Evolutionary conservation across 2,329 filamentous ascomycete species (phyloP).

Genomic region (Penicillium sp.): DNA sequence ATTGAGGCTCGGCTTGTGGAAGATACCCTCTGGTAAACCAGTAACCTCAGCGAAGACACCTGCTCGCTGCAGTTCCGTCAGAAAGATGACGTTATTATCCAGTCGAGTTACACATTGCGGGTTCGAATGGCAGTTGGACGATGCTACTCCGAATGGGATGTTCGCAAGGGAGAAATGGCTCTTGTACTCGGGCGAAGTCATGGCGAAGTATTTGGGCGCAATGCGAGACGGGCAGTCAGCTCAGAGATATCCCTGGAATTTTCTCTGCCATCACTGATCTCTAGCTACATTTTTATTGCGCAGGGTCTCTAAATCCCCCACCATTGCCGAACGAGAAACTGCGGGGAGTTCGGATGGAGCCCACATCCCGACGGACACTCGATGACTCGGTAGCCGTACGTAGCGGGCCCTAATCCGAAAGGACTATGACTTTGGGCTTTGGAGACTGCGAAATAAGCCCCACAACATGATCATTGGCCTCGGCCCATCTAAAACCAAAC

Average conservation of each 20-base stretch:
- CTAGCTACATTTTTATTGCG: background rate
- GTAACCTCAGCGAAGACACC: slow-evolving; percentile 30
- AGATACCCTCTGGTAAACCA: slow-evolving; percentile 26
- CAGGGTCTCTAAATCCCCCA: slow-evolving; percentile 7
- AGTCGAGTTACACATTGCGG: slow-evolving; percentile 55
- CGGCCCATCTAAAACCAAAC: background rate
- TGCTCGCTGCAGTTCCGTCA: slow-evolving; percentile 45
- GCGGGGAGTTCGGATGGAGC: slow-evolving; percentile 1
- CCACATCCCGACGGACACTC: slow-evolving; percentile 19
- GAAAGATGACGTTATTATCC: slow-evolving; percentile 54
- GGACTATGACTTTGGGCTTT: background rate
- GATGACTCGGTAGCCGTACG: background rate
- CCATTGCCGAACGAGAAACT: slow-evolving; percentile 1
- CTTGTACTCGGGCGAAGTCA: slow-evolving; percentile 24
- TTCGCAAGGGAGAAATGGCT: slow-evolving; percentile 53
- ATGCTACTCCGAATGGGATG: slow-evolving; percentile 57
- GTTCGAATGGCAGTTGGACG: slow-evolving; percentile 36
- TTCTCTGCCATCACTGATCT: background rate
- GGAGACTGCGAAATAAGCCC: background rate
- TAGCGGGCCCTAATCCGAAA: background rate
- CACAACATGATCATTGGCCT: background rate
- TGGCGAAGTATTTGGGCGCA: slow-evolving; percentile 4
- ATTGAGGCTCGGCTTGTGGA: slow-evolving; percentile 48
- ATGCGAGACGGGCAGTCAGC: background rate
- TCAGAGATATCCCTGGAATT: background rate